A percentile compares a stretch with the other conserved stretches of the same genome.
Evolutionary conservation across 2,329 filamentous ascomycete genomes (phyloP).

Genomic region (Neonectria punicea): DNA sequence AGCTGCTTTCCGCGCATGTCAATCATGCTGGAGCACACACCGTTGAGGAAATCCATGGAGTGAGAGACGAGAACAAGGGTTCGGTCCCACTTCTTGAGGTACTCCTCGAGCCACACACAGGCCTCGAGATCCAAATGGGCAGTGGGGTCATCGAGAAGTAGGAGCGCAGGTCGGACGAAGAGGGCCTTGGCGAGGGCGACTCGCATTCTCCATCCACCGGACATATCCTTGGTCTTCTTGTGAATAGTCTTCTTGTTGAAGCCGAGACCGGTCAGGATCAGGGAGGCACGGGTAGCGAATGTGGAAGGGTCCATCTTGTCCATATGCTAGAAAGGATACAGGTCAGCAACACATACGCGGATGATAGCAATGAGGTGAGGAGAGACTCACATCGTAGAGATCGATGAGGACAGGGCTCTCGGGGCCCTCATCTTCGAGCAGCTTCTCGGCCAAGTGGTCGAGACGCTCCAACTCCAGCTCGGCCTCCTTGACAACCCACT

Average conservation of each 20-base stretch:
- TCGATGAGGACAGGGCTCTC: conserved; percentile 92
- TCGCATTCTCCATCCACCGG: conserved; percentile 99
- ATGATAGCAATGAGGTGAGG: background rate
- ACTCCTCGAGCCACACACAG: conserved; percentile 99
- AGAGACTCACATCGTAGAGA: conserved; percentile 84
- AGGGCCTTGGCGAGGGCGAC: conserved; percentile 96
- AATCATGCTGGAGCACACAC: conserved; percentile 98
- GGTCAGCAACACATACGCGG: conserved; percentile 28
- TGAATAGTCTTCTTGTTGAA: conserved; percentile 99
- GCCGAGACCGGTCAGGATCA: conserved; percentile 97
- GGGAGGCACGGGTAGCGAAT: conserved; percentile 92
- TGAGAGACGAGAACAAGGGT: conserved; percentile 97
- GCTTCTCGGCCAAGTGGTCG: conserved; percentile 87
- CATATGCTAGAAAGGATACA: conserved; percentile 75
- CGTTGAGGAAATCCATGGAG: conserved; percentile 99
- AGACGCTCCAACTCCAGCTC: conserved; percentile 91
- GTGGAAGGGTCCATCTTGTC: conserved; percentile 99
- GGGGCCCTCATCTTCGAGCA: conserved; percentile 91
- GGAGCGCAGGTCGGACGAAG: conserved; percentile 96
- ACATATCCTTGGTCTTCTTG: conserved; percentile 99
- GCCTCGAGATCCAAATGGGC: conserved; percentile 99
- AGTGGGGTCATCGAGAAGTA: conserved; percentile 97
- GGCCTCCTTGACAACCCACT: conserved; percentile 97
- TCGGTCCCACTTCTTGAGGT: conserved; percentile 99
- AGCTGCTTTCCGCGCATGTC: conserved; percentile 94